Conservation (phyloP, 495 filamentous ascomycete species). For the Podospora sp. region DNA sequence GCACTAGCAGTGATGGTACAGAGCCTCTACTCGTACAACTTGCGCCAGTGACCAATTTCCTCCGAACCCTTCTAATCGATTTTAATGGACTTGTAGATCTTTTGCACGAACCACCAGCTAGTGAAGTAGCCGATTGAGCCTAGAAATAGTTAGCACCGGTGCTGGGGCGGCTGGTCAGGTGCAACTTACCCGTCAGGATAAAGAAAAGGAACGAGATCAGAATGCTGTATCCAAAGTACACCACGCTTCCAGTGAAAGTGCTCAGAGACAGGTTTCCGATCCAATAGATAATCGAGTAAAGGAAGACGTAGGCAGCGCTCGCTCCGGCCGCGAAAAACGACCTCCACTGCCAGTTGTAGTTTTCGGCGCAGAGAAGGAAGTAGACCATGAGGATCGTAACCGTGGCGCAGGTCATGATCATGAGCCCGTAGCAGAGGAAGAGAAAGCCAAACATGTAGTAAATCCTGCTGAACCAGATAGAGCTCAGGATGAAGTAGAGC, state of each 20-base stretch:
- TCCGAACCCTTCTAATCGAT: constrained; percentile 64
- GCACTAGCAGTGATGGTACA: constrained; percentile 11
- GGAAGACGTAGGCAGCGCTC: constrained; percentile 85
- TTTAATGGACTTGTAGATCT: constrained; percentile 95
- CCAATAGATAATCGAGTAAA: constrained; percentile 87
- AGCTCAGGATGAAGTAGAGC: constrained; percentile 97
- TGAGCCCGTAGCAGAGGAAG: constrained; percentile 94
- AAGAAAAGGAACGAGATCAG: constrained; percentile 90
- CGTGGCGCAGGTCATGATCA: constrained; percentile 93
- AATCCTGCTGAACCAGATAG: constrained; percentile 95
- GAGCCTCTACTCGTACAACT: constrained; percentile 11
- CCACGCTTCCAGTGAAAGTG: constrained; percentile 78
- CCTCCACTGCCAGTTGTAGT: constrained; percentile 99
- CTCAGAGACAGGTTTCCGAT: constrained; percentile 80
- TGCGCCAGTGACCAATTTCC: background rate
- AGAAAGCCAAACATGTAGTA: constrained; percentile 99
- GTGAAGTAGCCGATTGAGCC: constrained; percentile 95
- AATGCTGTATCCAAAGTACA: constrained; percentile 92
- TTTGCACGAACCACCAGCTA: constrained; percentile 88
- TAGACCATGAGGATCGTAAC: constrained; percentile 93
- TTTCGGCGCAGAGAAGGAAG: constrained; percentile 91
- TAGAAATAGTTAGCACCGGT: constrained; percentile 21
- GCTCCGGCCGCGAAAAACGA: constrained; percentile 86
- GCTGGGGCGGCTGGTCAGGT: background rate
- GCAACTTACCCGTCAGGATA: constrained; percentile 80